Conservation (phyloP, 805 yeast genomes). For the Candida xiaguanensis region DNA sequence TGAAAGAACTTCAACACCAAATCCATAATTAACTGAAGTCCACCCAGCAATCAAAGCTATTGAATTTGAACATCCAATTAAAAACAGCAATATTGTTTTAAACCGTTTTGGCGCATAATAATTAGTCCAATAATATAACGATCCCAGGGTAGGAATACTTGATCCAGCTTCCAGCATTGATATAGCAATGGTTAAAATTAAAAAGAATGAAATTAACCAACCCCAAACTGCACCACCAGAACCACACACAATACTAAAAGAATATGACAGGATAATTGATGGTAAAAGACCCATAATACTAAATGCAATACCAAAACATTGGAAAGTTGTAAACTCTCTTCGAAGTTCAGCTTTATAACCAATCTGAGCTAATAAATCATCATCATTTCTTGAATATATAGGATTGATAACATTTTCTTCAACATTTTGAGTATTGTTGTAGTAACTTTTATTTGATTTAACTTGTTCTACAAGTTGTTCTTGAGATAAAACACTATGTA, state of each 20-base stretch:
- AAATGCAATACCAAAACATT: slow-evolving; percentile 33
- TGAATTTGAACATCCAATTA: slow-evolving; percentile 27
- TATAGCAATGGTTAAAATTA: slow-evolving; percentile 24
- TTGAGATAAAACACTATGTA: slow-evolving; percentile 14
- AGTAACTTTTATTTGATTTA: slow-evolving; percentile 19
- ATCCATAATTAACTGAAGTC: slow-evolving; percentile 29
- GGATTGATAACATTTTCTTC: slow-evolving; percentile 24
- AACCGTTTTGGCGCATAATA: slow-evolving; percentile 24
- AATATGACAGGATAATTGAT: slow-evolving; percentile 23
- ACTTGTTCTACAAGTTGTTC: slow-evolving; percentile 26
- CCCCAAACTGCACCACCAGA: slow-evolving; percentile 31
- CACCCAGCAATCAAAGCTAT: slow-evolving; percentile 29
- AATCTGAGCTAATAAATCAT: slow-evolving; percentile 28
- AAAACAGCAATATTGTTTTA: slow-evolving; percentile 20
- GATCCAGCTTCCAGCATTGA: slow-evolving; percentile 26
- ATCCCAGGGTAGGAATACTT: slow-evolving; percentile 29
- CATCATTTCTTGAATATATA: slow-evolving; percentile 17
- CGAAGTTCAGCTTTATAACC: slow-evolving; percentile 32
- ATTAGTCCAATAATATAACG: slow-evolving; percentile 34
- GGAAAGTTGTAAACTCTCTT: slow-evolving; percentile 25
- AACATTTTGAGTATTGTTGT: slow-evolving; percentile 27
- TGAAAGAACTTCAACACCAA: slow-evolving; percentile 24
- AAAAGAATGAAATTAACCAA: slow-evolving; percentile 24
- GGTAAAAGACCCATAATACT: slow-evolving; percentile 34
- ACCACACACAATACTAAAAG: slow-evolving; percentile 23